phyloP scores from a whole-genome alignment of 306 rosid species.

The Glycine latifolia region DNA sequence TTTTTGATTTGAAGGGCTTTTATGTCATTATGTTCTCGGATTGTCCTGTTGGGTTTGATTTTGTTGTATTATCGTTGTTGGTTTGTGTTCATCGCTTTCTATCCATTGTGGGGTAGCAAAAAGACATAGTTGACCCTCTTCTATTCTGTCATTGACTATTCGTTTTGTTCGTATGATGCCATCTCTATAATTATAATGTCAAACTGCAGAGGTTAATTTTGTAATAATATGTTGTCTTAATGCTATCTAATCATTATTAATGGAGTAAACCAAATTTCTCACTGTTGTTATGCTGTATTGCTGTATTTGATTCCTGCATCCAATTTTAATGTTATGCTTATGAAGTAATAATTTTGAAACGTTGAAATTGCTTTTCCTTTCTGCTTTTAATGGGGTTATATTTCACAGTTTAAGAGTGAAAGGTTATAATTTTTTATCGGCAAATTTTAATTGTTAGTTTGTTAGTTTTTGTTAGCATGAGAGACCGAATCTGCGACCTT shows the following conservation, averaged over 20 bases:
- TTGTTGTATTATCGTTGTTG: slow-evolving; percentile 35
- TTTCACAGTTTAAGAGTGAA: too few relatives aligned
- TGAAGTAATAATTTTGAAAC: neutral
- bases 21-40: slow-evolving; percentile 51
- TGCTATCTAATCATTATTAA: neutral
- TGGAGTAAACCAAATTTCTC: neutral
- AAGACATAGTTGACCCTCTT: slow-evolving; percentile 58
- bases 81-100: slow-evolving; percentile 41
- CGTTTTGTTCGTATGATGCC: slow-evolving; percentile 32
- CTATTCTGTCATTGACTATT: slow-evolving; percentile 36
- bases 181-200: slow-evolving; percentile 12
- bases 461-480: too few relatives aligned
- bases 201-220: slow-evolving; percentile 27
- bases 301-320: slow-evolving; percentile 27
- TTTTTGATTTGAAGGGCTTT: slow-evolving; percentile 48
- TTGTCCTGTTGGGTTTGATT: slow-evolving; percentile 39
- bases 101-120: slow-evolving; percentile 42
- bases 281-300: neutral
- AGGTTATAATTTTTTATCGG: too few relatives aligned
- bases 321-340: slow-evolving; percentile 25
- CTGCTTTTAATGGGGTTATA: too few relatives aligned
- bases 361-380: neutral
- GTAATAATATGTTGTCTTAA: slow-evolving; percentile 23
- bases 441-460: too few relatives aligned
- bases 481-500: too few relatives aligned